phyloP scores from a whole-genome alignment of 1,139 yeast species.

The Debaryomyces subglobosus region DNA sequence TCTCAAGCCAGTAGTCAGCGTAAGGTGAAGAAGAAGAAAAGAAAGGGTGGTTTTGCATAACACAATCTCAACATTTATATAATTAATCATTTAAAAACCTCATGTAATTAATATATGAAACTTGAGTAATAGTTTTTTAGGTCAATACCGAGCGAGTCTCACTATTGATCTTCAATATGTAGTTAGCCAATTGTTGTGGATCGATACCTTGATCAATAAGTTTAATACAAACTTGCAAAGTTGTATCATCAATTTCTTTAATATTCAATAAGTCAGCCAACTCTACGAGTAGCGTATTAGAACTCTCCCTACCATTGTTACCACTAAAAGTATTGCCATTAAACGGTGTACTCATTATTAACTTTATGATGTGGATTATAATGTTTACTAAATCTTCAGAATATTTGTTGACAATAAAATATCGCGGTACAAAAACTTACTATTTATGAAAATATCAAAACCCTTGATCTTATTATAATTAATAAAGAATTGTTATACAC shows the following conservation, averaged over 20 bases:
- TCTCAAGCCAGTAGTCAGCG: slow-evolving; percentile 14
- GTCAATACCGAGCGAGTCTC: slow-evolving; percentile 27
- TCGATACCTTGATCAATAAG: slow-evolving; percentile 43
- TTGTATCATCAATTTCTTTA: slow-evolving; percentile 30
- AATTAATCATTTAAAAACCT: not conserved
- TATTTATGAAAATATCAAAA: not conserved
- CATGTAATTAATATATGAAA: not conserved
- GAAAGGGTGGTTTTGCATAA: slow-evolving; percentile 34
- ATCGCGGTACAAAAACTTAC: not conserved
- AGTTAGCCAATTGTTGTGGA: slow-evolving; percentile 33
- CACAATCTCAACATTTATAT: slow-evolving; percentile 1
- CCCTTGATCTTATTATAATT: not conserved
- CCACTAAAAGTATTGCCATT: not conserved
- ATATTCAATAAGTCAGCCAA: slow-evolving; percentile 32
- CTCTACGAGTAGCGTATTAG: slow-evolving; percentile 26
- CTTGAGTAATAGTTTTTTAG: not conserved
- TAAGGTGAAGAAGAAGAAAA: slow-evolving; percentile 27
- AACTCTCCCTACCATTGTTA: not conserved
- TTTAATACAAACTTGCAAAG: slow-evolving; percentile 38
- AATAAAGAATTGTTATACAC: too few relatives aligned
- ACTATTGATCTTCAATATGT: slow-evolving; percentile 27
- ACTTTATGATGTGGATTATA: not conserved
- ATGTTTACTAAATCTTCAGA: too few relatives aligned
- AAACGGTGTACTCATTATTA: not conserved
- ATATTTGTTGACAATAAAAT: not conserved